Conservation (phyloP, 2,329 filamentous ascomycete species). For the Fusarium setosum region DNA sequence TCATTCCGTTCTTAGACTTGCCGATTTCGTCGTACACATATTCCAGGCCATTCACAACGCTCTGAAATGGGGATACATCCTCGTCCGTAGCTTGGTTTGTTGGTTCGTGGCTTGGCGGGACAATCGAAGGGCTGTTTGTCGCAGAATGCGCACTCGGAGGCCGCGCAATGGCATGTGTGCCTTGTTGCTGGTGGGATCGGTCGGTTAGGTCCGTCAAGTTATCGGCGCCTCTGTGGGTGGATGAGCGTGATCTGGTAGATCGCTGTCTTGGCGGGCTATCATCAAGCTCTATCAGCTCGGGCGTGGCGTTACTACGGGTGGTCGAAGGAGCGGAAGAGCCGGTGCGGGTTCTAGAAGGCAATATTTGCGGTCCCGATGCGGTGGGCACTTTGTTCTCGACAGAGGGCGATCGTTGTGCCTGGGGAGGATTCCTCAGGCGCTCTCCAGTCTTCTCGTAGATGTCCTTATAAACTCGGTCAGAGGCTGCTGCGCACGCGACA, state of each 20-base stretch:
- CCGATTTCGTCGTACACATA: constrained; percentile 21
- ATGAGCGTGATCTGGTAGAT: constrained; percentile 32
- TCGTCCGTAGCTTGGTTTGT: not conserved
- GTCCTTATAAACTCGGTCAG: constrained; percentile 37
- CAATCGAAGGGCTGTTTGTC: constrained; percentile 5
- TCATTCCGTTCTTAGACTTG: constrained; percentile 39
- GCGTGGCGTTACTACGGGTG: constrained; percentile 20
- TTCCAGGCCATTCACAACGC: constrained; percentile 44
- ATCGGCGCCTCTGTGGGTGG: constrained; percentile 10
- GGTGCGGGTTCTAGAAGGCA: constrained; percentile 38
- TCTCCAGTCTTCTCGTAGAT: constrained; percentile 38
- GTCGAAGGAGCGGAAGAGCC: constrained; percentile 28
- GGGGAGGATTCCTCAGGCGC: constrained; percentile 35
- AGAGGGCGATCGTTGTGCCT: constrained; percentile 28
- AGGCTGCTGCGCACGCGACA: not conserved
- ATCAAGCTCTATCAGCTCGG: constrained; percentile 18
- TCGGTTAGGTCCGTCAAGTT: not conserved
- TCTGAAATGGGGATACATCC: constrained; percentile 41
- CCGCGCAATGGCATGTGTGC: constrained; percentile 1
- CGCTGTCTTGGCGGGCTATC: constrained; percentile 19
- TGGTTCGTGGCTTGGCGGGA: constrained; percentile 1
- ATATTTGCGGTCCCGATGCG: constrained; percentile 2
- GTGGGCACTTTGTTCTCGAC: constrained; percentile 21
- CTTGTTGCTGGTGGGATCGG: constrained; percentile 6
- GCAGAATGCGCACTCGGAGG: constrained; percentile 12